phyloP scores from a whole-genome alignment of 1,139 yeast genomes.

The Geotrichum cucujoidarum region DNA sequence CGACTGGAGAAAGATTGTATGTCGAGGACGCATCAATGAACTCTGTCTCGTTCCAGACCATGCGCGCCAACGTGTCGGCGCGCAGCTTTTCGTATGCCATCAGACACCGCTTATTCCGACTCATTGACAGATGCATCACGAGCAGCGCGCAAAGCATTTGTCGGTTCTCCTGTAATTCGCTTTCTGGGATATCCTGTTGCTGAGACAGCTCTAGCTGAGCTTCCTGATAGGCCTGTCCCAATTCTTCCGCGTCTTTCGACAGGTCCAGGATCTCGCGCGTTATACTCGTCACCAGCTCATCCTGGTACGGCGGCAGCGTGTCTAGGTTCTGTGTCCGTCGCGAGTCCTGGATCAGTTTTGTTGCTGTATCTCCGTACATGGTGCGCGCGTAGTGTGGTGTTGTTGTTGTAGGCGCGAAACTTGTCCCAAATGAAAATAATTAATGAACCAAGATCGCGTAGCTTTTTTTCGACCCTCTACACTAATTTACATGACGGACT shows the following conservation, averaged over 20 bases:
- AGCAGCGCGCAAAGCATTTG: slow-evolving; percentile 59
- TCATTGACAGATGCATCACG: slow-evolving; percentile 75
- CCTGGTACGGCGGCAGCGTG: slow-evolving; percentile 66
- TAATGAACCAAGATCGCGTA: too few relatives aligned
- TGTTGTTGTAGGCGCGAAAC: too few relatives aligned
- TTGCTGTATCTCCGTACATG: slow-evolving; percentile 89
- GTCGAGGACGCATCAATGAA: slow-evolving; percentile 34
- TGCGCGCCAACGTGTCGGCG: slow-evolving; percentile 59
- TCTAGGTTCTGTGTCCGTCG: slow-evolving; percentile 67
- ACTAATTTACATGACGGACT: neutral
- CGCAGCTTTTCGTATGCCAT: slow-evolving; percentile 76
- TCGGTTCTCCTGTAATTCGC: slow-evolving; percentile 45
- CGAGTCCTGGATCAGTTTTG: slow-evolving; percentile 78
- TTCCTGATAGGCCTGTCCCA: slow-evolving; percentile 32
- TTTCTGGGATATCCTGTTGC: slow-evolving; percentile 14
- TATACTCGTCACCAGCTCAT: slow-evolving; percentile 65
- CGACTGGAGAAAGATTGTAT: slow-evolving; percentile 66
- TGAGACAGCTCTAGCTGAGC: slow-evolving; percentile 32
- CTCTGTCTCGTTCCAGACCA: slow-evolving; percentile 60
- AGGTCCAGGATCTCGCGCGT: slow-evolving; percentile 42
- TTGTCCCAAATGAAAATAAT: too few relatives aligned
- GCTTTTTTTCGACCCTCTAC: too few relatives aligned
- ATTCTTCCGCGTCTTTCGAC: slow-evolving; percentile 47
- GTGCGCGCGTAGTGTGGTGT: too few relatives aligned
- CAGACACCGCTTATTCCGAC: slow-evolving; percentile 82